Evolutionary conservation across 768 basidiomycete species (phyloP).

Genomic region (Psilocybe cubensis): DNA sequence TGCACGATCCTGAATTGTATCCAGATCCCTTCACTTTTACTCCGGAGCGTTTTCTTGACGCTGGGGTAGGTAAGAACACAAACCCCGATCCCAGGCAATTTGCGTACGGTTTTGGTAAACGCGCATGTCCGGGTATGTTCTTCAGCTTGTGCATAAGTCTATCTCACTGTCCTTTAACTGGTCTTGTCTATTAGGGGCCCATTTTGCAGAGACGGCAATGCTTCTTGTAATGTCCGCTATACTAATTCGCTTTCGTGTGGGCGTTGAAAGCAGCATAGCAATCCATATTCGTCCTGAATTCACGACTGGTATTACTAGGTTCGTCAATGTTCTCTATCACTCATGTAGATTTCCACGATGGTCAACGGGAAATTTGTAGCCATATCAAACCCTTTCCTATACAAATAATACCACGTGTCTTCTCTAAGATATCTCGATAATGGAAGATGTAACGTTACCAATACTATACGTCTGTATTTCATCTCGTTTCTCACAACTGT

Average conservation of each 20-base stretch:
- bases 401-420: constrained; percentile 8
- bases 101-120: constrained; percentile 25
- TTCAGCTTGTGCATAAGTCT: background rate
- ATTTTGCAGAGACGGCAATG: constrained; percentile 23
- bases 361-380: background rate
- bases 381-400: constrained; percentile 21
- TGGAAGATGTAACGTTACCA: too few species aligned
- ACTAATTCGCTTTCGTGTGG: constrained; percentile 12
- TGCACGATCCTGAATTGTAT: constrained; percentile 31
- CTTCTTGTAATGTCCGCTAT: constrained; percentile 21
- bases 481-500: too few species aligned
- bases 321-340: background rate
- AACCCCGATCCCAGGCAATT: constrained; percentile 21
- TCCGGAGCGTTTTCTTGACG: constrained; percentile 42
- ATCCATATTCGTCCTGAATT: background rate
- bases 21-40: constrained; percentile 37
- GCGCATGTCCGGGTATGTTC: constrained; percentile 23
- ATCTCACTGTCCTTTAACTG: background rate
- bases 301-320: constrained; percentile 4
- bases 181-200: constrained; percentile 7
- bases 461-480: too few species aligned
- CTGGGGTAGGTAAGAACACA: background rate
- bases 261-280: constrained; percentile 4
- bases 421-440: too few species aligned
- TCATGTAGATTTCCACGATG: background rate